phyloP scores from a whole-genome alignment of 129 eudicot species.

The Artemisia argyi region DNA sequence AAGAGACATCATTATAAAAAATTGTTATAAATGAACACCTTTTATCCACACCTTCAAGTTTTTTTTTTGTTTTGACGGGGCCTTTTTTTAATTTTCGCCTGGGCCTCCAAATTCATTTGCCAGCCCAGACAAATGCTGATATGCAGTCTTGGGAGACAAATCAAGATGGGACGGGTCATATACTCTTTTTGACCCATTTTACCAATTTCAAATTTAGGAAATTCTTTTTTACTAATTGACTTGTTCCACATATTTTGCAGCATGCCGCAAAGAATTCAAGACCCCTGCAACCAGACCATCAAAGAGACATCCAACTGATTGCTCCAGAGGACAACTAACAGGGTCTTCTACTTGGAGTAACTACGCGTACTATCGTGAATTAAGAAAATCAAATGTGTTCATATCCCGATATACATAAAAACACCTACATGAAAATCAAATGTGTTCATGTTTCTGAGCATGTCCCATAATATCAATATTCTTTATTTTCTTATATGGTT shows the following conservation, averaged over 20 bases:
- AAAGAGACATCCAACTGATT: conserved; percentile 44
- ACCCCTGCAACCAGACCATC: conserved; percentile 63
- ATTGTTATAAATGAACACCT: too few species aligned
- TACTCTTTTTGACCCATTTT: too few species aligned
- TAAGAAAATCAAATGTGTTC: neutral
- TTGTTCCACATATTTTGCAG: conserved; percentile 28
- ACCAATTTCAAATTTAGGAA: neutral
- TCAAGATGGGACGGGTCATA: too few species aligned
- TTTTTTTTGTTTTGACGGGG: too few species aligned
- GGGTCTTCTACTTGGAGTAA: too few species aligned
- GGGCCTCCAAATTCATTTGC: too few species aligned
- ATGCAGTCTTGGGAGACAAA: neutral
- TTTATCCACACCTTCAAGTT: too few species aligned
- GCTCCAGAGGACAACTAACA: conserved; percentile 20
- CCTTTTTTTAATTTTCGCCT: too few species aligned
- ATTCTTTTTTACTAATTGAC: too few species aligned
- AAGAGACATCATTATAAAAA: too few species aligned
- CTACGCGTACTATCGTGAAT: neutral
- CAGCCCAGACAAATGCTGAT: too few species aligned
- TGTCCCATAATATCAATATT: neutral
- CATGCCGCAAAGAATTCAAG: conserved; percentile 69
- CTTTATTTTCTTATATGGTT: too few species aligned
- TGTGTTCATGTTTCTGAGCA: neutral
- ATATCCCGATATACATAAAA: neutral
- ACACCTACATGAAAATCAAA: neutral